Base-by-base conservation (phyloP, 139 green algal genomes). In the Coelastrella sp. region DNA sequence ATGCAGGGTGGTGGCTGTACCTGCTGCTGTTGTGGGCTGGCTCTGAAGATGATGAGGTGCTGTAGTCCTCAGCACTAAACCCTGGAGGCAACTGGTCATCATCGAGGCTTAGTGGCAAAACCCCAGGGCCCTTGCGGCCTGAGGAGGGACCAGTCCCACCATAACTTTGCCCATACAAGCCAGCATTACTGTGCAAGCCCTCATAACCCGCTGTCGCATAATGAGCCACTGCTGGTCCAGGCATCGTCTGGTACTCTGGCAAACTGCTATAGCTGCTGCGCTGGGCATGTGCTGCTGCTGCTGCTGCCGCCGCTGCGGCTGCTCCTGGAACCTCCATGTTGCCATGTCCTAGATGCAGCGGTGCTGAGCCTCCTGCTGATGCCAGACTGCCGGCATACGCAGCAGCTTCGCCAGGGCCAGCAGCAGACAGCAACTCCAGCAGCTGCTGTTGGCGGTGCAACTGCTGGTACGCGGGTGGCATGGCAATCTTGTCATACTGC, bases 391-490 rank as follows among this genome's bases (percentile, higher is more conserved):
- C 66, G 22, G 70, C 58, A 20, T 49, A 56, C 20, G 20, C 19
- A 24, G 70, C n/a, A 59, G 85, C 85, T 61, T 84, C 85, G 4
- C 58, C 85, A 66, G 73, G 49, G 8, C 85, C 58, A 20, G 59
- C 73, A 24, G 85, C 85, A 74, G 85, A 84, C 73, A 90, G 73
- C 85, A 90, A 25, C 58, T 84, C 73, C 15, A 90, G 73, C 85
- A 90, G 85, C 85, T 90, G 85, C 85, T 84, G 85, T 73, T 90
- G 73, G 56, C 80, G 83, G 9, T 76, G 59, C 56, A 90, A 5
- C 6, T 88, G 25, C 83, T 76, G 35, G 8, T 76, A 60, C 17
- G 10, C 1, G 4, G n/a, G 27, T 49, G 12, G 59, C 79, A 85
- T 73, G 20, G 35, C 66, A 81, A 25, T 1, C 57, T 27, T 19